Evolutionary conservation across 768 basidiomycete species (phyloP).

Genomic region (Termitomyces sp.): DNA sequence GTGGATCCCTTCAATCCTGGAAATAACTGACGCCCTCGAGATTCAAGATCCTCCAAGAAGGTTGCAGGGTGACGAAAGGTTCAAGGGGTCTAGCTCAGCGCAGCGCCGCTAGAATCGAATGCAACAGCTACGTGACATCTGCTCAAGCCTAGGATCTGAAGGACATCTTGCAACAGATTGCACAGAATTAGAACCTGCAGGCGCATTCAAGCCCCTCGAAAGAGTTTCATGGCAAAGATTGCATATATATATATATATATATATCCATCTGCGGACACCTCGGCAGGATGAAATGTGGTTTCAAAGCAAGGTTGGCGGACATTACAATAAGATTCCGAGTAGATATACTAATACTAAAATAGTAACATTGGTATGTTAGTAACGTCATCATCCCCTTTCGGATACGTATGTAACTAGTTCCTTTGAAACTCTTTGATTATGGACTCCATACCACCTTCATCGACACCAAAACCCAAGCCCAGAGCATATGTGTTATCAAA

Average conservation of each 20-base stretch:
- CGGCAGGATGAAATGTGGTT: neutral
- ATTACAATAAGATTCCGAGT: neutral
- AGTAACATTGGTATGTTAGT: neutral
- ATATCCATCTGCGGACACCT: neutral
- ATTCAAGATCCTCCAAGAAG: neutral
- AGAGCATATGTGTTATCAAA: conserved; percentile 42
- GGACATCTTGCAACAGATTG: neutral
- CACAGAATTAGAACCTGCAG: neutral
- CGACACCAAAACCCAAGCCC: conserved; percentile 36
- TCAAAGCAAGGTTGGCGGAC: neutral
- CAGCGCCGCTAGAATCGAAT: neutral
- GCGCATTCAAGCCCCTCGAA: neutral
- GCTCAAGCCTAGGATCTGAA: neutral
- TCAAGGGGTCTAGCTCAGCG: neutral
- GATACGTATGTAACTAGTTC: neutral
- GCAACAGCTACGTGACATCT: neutral
- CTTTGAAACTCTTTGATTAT: conserved; percentile 21
- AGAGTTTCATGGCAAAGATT: no score
- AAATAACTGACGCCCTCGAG: no score
- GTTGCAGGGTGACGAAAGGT: neutral
- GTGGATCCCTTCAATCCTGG: neutral
- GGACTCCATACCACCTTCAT: conserved; percentile 42
- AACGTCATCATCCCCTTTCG: neutral
- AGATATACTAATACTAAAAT: neutral
- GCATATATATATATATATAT: neutral